Percentiles rank a stretch among this genome's conserved stretches.
Evolutionary conservation across 1,284 basidiomycete genomes (phyloP).

Genomic region (Sporisorium graminicola): DNA sequence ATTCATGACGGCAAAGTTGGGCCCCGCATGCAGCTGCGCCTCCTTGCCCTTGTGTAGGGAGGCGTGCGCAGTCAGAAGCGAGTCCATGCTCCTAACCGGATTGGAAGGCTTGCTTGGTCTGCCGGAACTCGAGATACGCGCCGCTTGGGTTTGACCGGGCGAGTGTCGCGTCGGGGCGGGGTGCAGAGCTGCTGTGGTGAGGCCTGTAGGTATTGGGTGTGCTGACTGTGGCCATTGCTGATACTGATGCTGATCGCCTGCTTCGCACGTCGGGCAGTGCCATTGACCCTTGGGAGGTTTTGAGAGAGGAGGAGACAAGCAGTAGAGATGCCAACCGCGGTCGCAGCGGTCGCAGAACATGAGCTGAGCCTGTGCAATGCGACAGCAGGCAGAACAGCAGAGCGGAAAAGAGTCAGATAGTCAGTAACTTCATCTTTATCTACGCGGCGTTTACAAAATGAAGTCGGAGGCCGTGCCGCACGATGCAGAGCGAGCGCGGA

Average conservation of each 20-base stretch:
- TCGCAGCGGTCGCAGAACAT: conserved; percentile 96
- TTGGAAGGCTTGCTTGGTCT: conserved; percentile 44
- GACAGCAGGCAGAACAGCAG: background rate
- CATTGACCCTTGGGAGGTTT: conserved; percentile 58
- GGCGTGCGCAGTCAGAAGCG: conserved; percentile 23
- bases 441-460: conserved; percentile 12
- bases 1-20: conserved; percentile 42
- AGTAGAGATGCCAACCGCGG: conserved; percentile 94
- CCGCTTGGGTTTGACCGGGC: background rate
- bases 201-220: background rate
- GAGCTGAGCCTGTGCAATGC: conserved; percentile 77
- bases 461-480: conserved; percentile 13
- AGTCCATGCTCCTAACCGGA: conserved; percentile 39
- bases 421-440: conserved; percentile 8
- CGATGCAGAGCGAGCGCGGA: background rate
- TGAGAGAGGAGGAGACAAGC: conserved; percentile 77
- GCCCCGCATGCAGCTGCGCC: background rate
- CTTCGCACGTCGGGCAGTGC: conserved; percentile 63
- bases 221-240: conserved; percentile 8
- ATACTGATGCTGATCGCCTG: conserved; percentile 20
- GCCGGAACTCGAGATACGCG: conserved; percentile 26
- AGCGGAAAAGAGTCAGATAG: background rate
- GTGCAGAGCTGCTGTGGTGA: conserved; percentile 1
- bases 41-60: conserved; percentile 16
- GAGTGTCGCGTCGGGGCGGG: conserved; percentile 1